Conservation (phyloP, 129 eudicot genomes). For the Lactuca saligna region DNA sequence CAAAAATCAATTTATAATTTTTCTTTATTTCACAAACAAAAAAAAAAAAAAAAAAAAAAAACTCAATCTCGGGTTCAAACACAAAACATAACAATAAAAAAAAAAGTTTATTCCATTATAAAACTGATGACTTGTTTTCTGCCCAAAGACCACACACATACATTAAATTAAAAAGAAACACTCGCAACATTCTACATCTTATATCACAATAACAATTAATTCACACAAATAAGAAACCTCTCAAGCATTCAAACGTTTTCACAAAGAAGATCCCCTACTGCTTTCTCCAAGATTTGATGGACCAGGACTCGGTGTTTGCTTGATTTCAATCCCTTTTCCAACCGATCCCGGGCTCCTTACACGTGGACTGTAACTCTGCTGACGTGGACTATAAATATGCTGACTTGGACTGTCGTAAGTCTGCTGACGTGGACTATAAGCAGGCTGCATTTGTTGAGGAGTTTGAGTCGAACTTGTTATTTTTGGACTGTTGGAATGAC, state of each 20-base stretch:
- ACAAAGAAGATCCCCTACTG: constrained; percentile 41
- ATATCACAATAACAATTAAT: constrained; percentile 23
- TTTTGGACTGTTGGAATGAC: constrained; percentile 63
- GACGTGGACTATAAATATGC: constrained; percentile 46
- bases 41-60: neutral
- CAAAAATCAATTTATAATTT: neutral
- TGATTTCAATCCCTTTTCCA: constrained; percentile 53
- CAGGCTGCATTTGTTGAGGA: constrained; percentile 46
- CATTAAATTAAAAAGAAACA: constrained; percentile 26
- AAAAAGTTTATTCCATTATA: neutral
- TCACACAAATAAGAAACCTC: constrained; percentile 40
- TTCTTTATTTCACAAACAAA: neutral
- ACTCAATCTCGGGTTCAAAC: constrained; percentile 1
- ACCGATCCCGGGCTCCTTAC: constrained; percentile 42
- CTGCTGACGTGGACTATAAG: constrained; percentile 56
- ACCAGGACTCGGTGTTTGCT: constrained; percentile 64
- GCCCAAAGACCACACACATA: constrained; percentile 28
- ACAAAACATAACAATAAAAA: neutral
- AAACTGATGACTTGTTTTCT: constrained; percentile 36
- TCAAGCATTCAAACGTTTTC: constrained; percentile 43
- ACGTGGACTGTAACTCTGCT: constrained; percentile 40
- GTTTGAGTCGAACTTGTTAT: constrained; percentile 57
- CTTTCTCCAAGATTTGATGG: constrained; percentile 51
- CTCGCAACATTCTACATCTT: constrained; percentile 22
- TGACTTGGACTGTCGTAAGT: constrained; percentile 53